Percentiles rank a stretch among this genome's conserved stretches.
Evolutionary conservation across 1,139 yeast species (phyloP).

Genomic region (Candida frijolesensis): DNA sequence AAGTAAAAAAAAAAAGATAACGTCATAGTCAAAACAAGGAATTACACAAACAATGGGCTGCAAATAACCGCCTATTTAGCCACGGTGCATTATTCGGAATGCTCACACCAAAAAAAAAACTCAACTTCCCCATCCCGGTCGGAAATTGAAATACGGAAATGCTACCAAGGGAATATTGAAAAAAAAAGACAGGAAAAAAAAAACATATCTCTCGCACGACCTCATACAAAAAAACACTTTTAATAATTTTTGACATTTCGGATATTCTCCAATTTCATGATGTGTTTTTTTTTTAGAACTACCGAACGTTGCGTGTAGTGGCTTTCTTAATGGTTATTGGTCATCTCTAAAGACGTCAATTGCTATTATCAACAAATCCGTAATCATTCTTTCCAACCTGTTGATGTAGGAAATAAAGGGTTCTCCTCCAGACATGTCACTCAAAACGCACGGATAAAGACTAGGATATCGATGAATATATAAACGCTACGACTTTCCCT

Average conservation of each 20-base stretch:
- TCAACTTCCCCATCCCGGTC: neutral
- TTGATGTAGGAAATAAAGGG: neutral
- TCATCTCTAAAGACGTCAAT: neutral
- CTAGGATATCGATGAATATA: neutral
- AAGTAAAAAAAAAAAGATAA: neutral
- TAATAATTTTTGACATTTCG: slow-evolving; percentile 1
- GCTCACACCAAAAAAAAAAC: neutral
- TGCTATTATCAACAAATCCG: neutral
- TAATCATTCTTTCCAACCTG: neutral
- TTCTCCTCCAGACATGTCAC: neutral
- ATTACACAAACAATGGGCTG: neutral
- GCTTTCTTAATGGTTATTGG: neutral
- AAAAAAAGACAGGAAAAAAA: neutral
- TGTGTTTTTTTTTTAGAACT: neutral
- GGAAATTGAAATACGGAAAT: slow-evolving; percentile 1
- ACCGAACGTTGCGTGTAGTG: neutral
- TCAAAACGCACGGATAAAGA: neutral
- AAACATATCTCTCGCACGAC: neutral
- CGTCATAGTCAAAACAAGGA: neutral
- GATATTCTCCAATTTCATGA: neutral
- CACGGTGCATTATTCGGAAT: neutral
- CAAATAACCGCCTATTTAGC: neutral
- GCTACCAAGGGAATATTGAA: neutral
- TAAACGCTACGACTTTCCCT: neutral
- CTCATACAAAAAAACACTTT: neutral